A percentile compares a stretch with the other conserved stretches of the same genome.
Evolutionary conservation across 345 rosid genomes (phyloP).

Genomic region (Combretum micranthum): DNA sequence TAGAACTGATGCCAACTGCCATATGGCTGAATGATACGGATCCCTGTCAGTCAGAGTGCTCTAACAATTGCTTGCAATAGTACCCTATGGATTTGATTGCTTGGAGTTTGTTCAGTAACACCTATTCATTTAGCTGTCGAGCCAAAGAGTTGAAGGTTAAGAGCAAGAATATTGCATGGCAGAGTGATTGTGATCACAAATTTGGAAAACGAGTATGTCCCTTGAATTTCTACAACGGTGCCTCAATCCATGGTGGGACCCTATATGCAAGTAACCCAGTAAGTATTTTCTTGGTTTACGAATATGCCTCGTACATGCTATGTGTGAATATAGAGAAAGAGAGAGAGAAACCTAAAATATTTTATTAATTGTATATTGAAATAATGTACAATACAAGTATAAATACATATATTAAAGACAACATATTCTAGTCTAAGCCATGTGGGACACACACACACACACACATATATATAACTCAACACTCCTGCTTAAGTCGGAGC

Average conservation of each 20-base stretch:
- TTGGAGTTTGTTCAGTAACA: constrained; percentile 88
- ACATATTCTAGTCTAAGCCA: no score
- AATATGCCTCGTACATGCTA: no score
- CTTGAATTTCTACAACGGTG: constrained; percentile 68
- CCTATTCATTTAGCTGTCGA: constrained; percentile 47
- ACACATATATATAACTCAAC: no score
- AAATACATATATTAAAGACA: no score
- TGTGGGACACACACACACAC: no score
- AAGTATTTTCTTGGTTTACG: constrained; percentile 13
- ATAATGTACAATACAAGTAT: no score
- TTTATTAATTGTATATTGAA: no score
- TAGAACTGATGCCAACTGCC: constrained; percentile 69
- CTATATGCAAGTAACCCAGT: constrained; percentile 58
- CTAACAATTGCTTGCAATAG: constrained; percentile 43
- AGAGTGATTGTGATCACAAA: constrained; percentile 72
- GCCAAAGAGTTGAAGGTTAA: constrained; percentile 32
- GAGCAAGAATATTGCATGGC: constrained; percentile 68
- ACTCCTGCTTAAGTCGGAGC: no score
- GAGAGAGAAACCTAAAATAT: no score
- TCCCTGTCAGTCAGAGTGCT: constrained; percentile 64
- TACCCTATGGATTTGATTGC: constrained; percentile 81
- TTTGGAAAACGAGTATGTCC: constrained; percentile 77
- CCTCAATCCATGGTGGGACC: constrained; percentile 62
- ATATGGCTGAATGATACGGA: constrained; percentile 40
- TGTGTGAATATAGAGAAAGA: no score